These are phyloP conservation scores for Colletotrichum eremochloae DNA, from an alignment of 2,329 filamentous ascomycete species.

Conservation along the genomic window DNA sequence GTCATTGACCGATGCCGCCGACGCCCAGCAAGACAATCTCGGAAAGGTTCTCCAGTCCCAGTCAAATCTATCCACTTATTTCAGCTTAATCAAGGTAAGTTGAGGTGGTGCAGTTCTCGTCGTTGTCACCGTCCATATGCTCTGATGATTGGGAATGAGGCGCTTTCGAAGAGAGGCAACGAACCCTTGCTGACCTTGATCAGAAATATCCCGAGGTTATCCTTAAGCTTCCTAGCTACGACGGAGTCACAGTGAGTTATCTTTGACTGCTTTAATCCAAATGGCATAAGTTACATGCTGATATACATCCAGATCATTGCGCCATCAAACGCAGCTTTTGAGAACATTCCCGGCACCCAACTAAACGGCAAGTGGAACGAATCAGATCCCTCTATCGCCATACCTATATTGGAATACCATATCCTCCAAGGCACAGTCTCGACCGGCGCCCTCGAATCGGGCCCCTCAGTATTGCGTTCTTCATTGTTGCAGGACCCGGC, in stretches of 20 bases:
- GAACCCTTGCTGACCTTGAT: not conserved
- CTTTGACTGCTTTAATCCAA: not conserved
- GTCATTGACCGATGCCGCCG: constrained; percentile 8
- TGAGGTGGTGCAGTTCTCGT: not conserved
- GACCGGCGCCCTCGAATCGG: constrained; percentile 52
- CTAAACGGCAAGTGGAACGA: constrained; percentile 61
- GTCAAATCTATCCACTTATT: constrained; percentile 59
- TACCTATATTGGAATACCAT: constrained; percentile 72
- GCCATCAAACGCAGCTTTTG: constrained; percentile 70
- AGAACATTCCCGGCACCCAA: constrained; percentile 65
- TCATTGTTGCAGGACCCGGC: constrained; percentile 58
- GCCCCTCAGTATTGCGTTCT: constrained; percentile 55
- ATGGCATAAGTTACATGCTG: not conserved
- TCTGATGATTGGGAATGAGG: not conserved
- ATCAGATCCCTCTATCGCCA: constrained; percentile 59
- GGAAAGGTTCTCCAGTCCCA: constrained; percentile 55
- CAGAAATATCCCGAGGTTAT: constrained; percentile 62
- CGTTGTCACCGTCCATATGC: not conserved
- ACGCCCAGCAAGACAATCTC: constrained; percentile 51
- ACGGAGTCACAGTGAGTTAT: constrained; percentile 59
- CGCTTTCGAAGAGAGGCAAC: not conserved
- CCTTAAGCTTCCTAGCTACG: constrained; percentile 57
- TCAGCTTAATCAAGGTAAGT: constrained; percentile 58
- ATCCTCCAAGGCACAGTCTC: constrained; percentile 66
- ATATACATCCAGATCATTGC: constrained; percentile 61